These are phyloP conservation scores for Pseudopyrenochaeta lycopersici DNA, from an alignment of 2,329 filamentous ascomycete species.

Conservation along the genomic window DNA sequence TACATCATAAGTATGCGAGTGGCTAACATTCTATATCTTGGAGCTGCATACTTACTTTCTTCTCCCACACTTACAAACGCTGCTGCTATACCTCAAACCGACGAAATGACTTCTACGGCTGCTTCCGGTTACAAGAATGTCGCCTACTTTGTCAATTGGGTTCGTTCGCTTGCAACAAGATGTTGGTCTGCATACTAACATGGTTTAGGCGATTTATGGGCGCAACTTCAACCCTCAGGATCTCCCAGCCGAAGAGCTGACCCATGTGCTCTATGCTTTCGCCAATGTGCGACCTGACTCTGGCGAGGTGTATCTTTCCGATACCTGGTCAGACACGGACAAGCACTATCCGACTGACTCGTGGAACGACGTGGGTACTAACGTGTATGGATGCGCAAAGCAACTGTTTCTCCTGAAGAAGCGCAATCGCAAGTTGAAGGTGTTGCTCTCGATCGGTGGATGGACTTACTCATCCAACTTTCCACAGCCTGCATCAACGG, in stretches of 20 bases:
- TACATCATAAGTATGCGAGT: conserved; percentile 31
- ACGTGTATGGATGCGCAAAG: conserved; percentile 50
- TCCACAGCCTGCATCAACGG: conserved; percentile 40
- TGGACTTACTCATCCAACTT: conserved; percentile 52
- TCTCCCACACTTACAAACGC: conserved; percentile 25
- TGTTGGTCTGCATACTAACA: conserved; percentile 6
- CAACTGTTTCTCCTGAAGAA: conserved; percentile 50
- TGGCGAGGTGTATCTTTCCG: conserved; percentile 49
- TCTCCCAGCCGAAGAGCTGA: conserved; percentile 42
- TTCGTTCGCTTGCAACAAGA: conserved; percentile 17
- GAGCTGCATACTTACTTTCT: conserved; percentile 31
- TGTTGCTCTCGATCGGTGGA: conserved; percentile 49
- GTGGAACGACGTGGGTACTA: conserved; percentile 51
- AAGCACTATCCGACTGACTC: conserved; percentile 50
- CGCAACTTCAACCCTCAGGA: conserved; percentile 49
- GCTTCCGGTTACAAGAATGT: conserved; percentile 46
- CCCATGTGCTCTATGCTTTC: conserved; percentile 51
- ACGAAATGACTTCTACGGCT: conserved; percentile 23
- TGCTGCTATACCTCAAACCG: conserved; percentile 30
- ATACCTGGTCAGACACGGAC: conserved; percentile 48
- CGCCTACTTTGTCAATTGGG: conserved; percentile 52
- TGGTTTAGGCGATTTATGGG: conserved; percentile 47
- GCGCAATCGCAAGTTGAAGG: conserved; percentile 47
- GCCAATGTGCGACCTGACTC: conserved; percentile 48
- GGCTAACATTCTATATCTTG: conserved; percentile 32